Evolutionary conservation across 75 land plant species (phyloP), one percentile per base, ranked within the genome.

Genomic region (Sequoia sempervirens): DNA sequence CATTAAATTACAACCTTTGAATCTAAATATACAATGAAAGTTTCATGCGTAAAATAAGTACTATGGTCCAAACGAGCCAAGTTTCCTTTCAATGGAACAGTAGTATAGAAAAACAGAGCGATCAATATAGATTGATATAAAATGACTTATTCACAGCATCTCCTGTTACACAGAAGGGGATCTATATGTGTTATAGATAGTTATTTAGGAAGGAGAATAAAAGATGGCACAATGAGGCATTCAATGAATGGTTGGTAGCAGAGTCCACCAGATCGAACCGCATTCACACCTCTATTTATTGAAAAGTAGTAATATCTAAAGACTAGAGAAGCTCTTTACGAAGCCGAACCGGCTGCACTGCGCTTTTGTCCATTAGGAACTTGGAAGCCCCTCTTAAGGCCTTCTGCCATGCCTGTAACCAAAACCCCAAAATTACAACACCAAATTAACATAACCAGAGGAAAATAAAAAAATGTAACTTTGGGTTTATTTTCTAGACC

Each of bases 231-330:
- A 75, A 75, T 9, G 4, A 75, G 50, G 80, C 5, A n/a, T 78
- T 78, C 47, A 45, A n/a, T 78, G 80, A 36, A 38, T 23, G 15
- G 41, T 37, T 18, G 23, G 41, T 76, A 41, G 80, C 80, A 78
- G 80, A 78, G 80, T 41, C 47, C 9, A 52, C 80, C 80, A 78
- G 43, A 78, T 28, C 80, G 11, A 45, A 41, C 80, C n/a, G n/a
- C n/a, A n/a, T n/a, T n/a, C n/a, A n/a, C n/a, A n/a, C n/a, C n/a
- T n/a, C n/a, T n/a, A n/a, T n/a, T n/a, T 78, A 78, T 78, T 78
- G 13, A 78, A 38, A 26, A 61, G n/a, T 45, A 78, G n/a, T 43
- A 41, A 78, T 10, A 78, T n/a, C 17, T 10, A 78, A 0, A n/a
- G 26, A 26, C 30, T 45, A 78, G 14, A 78, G 46, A 78, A 45